Evolutionary conservation across 2,329 filamentous ascomycete species (phyloP).

Genomic region (Epichloe festucae): DNA sequence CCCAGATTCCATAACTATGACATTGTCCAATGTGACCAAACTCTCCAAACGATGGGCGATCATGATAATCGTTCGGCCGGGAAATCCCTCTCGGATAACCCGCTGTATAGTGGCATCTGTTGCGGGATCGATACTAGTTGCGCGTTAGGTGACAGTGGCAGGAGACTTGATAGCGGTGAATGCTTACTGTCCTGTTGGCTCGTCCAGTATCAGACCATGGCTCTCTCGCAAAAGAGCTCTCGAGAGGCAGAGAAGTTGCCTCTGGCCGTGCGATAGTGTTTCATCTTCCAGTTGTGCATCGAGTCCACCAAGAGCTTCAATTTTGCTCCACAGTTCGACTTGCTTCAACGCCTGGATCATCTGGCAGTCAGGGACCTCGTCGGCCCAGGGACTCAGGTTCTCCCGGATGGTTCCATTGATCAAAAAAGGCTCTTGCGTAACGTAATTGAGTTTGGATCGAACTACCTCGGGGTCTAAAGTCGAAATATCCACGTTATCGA

Average conservation of each 20-base stretch:
- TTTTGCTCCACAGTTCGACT: constrained; percentile 7
- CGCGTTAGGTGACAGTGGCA: too few species aligned
- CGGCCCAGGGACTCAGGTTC: too few species aligned
- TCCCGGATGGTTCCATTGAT: too few species aligned
- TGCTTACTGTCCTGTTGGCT: background rate
- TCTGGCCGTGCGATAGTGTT: constrained; percentile 8
- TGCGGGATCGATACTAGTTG: background rate
- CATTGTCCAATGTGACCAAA: too few species aligned
- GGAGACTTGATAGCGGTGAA: too few species aligned
- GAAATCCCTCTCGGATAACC: background rate
- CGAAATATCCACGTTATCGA: too few species aligned
- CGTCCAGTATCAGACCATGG: constrained; percentile 2
- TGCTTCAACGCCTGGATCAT: constrained; percentile 4
- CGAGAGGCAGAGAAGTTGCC: constrained; percentile 9
- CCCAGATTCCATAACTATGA: too few species aligned
- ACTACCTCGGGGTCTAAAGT: too few species aligned
- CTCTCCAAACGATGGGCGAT: background rate
- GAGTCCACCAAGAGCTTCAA: constrained; percentile 5
- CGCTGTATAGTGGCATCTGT: background rate
- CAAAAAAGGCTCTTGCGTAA: too few species aligned
- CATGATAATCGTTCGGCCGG: background rate
- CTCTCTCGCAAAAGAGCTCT: constrained; percentile 1
- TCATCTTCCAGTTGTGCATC: constrained; percentile 3
- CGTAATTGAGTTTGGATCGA: too few species aligned
- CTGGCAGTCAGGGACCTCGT: too few species aligned